Evolutionary conservation across 202 grass and related monocot genomes (phyloP).

Genomic region (Tripidium arundinaceum): DNA sequence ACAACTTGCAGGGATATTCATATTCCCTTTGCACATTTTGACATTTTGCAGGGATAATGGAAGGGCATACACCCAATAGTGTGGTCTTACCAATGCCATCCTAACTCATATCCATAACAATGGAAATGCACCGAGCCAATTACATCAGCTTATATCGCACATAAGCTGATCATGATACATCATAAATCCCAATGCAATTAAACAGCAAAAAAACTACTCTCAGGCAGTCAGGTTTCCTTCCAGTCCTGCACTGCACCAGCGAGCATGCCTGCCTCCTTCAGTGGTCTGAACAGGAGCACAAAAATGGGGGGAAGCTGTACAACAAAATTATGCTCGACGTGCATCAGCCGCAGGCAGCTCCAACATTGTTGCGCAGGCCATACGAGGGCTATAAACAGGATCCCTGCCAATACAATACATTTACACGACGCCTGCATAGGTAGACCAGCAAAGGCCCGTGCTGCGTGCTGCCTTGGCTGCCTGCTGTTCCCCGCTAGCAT

Average conservation of each 20-base stretch:
- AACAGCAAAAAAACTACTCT: background rate
- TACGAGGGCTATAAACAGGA: slow-evolving; percentile 8
- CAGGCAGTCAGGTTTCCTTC: background rate
- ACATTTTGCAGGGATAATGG: background rate
- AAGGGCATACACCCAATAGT: background rate
- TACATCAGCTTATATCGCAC: slow-evolving; percentile 17
- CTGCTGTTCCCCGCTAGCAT: background rate
- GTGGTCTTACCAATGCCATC: background rate
- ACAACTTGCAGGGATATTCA: background rate
- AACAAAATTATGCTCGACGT: slow-evolving; percentile 31
- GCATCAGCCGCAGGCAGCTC: slow-evolving; percentile 12
- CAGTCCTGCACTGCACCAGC: background rate
- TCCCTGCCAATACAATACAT: slow-evolving; percentile 37
- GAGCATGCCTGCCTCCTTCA: background rate
- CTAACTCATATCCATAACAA: slow-evolving; percentile 15
- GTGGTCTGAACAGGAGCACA: slow-evolving; percentile 10
- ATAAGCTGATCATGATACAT: background rate
- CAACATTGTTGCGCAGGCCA: background rate
- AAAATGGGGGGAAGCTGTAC: slow-evolving; percentile 36
- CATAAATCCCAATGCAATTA: background rate
- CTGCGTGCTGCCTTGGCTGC: background rate
- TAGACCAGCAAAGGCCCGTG: background rate
- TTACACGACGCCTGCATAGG: slow-evolving; percentile 4
- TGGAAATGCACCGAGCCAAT: slow-evolving; percentile 20
- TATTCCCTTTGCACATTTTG: background rate